Percentiles rank a stretch among this genome's conserved stretches.
phyloP scores from a whole-genome alignment of 2,329 filamentous ascomycete genomes.

The Lasiodiplodia sp. region DNA sequence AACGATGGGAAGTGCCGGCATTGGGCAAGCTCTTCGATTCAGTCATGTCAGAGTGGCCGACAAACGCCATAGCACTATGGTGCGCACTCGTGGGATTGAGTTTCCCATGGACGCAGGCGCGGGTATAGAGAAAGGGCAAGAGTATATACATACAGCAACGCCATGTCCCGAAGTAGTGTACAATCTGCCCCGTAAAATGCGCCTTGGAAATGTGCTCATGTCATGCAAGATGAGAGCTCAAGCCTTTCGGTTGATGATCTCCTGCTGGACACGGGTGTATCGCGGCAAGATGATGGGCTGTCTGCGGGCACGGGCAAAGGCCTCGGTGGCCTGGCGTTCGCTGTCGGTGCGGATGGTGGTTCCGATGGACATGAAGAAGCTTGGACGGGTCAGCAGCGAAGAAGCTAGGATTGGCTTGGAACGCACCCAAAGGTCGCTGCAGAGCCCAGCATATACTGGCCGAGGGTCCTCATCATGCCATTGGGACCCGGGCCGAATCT shows the following conservation, averaged over 20 bases:
- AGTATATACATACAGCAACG: conserved; percentile 25
- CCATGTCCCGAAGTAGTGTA: conserved; percentile 7
- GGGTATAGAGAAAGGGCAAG: conserved; percentile 14
- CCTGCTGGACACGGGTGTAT: conserved; percentile 27
- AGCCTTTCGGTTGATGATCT: conserved; percentile 12
- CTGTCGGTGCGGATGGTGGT: conserved; percentile 94
- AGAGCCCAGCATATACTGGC: conserved; percentile 96
- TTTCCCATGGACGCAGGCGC: background rate
- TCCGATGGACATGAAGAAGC: conserved; percentile 98
- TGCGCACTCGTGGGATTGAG: background rate
- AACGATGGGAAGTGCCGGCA: background rate
- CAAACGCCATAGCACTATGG: background rate
- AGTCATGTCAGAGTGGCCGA: background rate
- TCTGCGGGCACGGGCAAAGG: conserved; percentile 74
- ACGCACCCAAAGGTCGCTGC: conserved; percentile 88
- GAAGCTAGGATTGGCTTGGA: background rate
- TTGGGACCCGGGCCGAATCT: conserved; percentile 92
- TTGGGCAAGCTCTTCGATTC: background rate
- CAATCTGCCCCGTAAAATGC: conserved; percentile 8
- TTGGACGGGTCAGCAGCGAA: conserved; percentile 39
- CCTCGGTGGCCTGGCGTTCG: conserved; percentile 75
- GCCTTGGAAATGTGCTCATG: background rate
- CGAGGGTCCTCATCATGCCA: conserved; percentile 90
- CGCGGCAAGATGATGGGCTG: conserved; percentile 71
- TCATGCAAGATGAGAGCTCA: background rate